Evolutionary conservation across 2,329 filamentous ascomycete species (phyloP), one percentile per base, ranked within the genome.

Genomic region (Monilinia polystroma): DNA sequence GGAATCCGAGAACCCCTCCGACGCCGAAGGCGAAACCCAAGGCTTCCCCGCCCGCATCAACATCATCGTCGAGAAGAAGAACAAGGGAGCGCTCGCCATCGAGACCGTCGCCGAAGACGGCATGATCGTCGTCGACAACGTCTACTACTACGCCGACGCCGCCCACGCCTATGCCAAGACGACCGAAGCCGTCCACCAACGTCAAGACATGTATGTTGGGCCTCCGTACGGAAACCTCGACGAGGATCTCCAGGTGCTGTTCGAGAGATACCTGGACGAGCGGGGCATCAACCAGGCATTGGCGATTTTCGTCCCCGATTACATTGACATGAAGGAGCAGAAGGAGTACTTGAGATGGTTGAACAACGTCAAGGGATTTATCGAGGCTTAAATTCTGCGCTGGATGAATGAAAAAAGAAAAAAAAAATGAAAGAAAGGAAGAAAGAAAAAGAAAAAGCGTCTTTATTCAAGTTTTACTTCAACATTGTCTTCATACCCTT

Each of bases 271-370:
- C 82, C 86, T 99, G 70, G 93, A 97, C 80, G 95, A 97, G 85
- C 87, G 95, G 74, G 95, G 94, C 71, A 87, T 99, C 80, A 92
- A 94, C 76, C 88, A 90, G 74, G 86, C 89, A 68, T 85, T 99
- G 74, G 94, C 93, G 64, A 82, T 93, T 72, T 97, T 98, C 79
- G 89, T 96, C 55, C 92, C 93, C 49, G 93, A 98, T 79, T 99
- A 97, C 82, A 93, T 98, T 76, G 93, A 98, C 78, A 87, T 91
- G 81, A 99, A 99, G 89, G 95, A 99, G 87, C 94, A 98, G 87
- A 90, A 88, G 81, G 95, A 99, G 85, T 99, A 99, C 80, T 82
- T 96, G 69, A 82, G 85, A 72, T 99, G 96, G 95, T 82, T 99
- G 79, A 85, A 88, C 79, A 91, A 90, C 77, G 85, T 97, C 80